phyloP scores from a whole-genome alignment of 179 eudicot species.

The Vitellaria paradoxa region DNA sequence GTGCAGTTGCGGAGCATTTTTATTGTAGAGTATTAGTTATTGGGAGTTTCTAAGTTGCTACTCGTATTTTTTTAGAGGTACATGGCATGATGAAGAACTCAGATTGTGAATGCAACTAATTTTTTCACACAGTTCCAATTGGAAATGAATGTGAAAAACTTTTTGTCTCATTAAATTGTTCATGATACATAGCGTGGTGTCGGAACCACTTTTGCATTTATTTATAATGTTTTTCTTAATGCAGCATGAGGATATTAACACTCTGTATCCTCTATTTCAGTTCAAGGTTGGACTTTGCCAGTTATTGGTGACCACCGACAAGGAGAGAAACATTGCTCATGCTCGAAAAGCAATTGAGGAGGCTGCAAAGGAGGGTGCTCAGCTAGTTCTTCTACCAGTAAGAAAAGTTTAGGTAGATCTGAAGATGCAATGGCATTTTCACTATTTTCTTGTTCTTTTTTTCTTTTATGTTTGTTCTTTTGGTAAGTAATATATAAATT shows the following conservation, averaged over 20 bases:
- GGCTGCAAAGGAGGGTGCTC: constrained; percentile 88
- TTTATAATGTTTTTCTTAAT: not conserved
- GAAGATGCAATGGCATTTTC: not conserved
- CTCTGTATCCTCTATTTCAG: constrained; percentile 31
- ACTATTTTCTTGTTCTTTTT: not conserved
- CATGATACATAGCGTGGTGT: not conserved
- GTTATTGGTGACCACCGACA: constrained; percentile 81
- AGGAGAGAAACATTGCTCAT: constrained; percentile 74
- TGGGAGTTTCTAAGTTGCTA: not conserved
- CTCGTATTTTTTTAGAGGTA: not conserved
- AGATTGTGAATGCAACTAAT: not conserved
- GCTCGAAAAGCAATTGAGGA: constrained; percentile 74
- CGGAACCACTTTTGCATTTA: not conserved
- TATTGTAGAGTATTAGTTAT: not conserved
- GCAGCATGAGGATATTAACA: not conserved
- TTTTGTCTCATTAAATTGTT: not conserved
- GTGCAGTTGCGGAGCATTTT: too few species aligned
- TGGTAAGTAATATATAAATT: not conserved
- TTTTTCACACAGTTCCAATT: not conserved
- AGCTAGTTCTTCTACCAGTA: constrained; percentile 88
- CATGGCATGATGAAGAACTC: not conserved
- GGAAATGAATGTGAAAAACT: not conserved
- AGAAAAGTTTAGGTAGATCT: constrained; percentile 13
- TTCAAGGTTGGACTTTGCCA: constrained; percentile 89
- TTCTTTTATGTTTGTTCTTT: too few species aligned